phyloP scores from a whole-genome alignment of 768 basidiomycete species.

The Russula sp. region DNA sequence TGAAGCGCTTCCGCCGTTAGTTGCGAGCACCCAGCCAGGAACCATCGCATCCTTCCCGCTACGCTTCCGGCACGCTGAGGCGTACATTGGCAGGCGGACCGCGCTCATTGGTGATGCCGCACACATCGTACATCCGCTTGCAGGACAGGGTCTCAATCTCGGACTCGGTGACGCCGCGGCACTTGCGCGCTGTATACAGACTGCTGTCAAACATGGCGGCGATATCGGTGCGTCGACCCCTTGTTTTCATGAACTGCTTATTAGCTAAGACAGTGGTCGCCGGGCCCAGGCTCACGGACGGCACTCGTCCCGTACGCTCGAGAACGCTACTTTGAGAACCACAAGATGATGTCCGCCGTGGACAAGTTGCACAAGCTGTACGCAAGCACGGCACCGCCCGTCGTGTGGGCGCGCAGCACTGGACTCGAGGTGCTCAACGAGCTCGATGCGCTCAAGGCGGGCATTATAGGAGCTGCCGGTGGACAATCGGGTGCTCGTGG shows the following conservation, averaged over 20 bases:
- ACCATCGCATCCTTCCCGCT: constrained; percentile 89
- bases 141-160: constrained; percentile 92
- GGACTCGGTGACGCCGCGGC: constrained; percentile 84
- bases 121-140: constrained; percentile 90
- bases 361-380: constrained; percentile 93
- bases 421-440: constrained; percentile 93
- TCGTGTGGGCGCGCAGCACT: constrained; percentile 83
- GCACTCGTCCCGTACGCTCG: constrained; percentile 71
- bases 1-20: constrained; percentile 65
- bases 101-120: constrained; percentile 95
- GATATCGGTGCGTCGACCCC: constrained; percentile 66
- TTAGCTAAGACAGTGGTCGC: neutral
- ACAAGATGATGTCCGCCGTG: constrained; percentile 72
- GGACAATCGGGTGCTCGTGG: constrained; percentile 27
- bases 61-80: constrained; percentile 77
- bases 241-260: neutral
- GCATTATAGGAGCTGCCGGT: constrained; percentile 79
- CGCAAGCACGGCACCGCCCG: constrained; percentile 51
- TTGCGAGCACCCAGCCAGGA: constrained; percentile 61
- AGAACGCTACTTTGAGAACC: constrained; percentile 81
- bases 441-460: constrained; percentile 72
- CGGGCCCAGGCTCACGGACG: constrained; percentile 57
- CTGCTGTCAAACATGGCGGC: constrained; percentile 54
- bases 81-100: constrained; percentile 82
- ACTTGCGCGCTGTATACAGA: constrained; percentile 58